Evolutionary conservation across 1,284 basidiomycete genomes (phyloP), one percentile per base, ranked within the genome.

Genomic region (Flammula alnicola): DNA sequence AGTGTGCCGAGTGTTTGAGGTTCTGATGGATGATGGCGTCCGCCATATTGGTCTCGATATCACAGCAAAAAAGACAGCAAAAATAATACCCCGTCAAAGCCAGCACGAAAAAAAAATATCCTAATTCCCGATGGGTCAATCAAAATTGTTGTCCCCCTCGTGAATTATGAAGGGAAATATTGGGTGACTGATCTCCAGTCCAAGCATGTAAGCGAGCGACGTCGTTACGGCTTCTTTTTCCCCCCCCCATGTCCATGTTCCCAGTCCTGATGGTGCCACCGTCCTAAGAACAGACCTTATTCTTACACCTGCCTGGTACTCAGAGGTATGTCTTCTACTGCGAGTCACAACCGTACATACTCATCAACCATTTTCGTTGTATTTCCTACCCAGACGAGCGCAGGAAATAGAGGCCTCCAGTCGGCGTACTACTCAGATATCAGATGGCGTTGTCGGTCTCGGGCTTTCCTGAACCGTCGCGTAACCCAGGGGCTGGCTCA

Each of bases 381-480:
- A 42, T 29, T 16, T 33, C 17, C 14, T 4, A n/a, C 23, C 29
- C 29, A 36, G 32, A 35, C 30, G 22, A 20, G 30, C 22, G 16
- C 4, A 32, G 30, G 30, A 16, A 32, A 16, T 40, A 33, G 38
- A 23, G 20, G 20, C 31, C 25, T 14, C n/a, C 11, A 25, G n/a
- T 19, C 16, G 17, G 37, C 16, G n/a, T n/a, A n/a, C n/a, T n/a
- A n/a, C 45, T 12, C 30, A 22, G 31, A 27, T 26, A 45, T 43
- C 37, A 47, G 44, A 61, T 59, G 57, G 55, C 58, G 26, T 45
- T 61, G 54, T 61, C 60, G 32, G 60, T 61, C 19, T 61, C 60
- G 23, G 60, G 57, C 5, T 61, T 61, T 50, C 60, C 60, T 50
- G 56, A 61, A 49, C 55, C 57, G 38, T 54, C 54, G 47, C 59